These are phyloP conservation scores for Pseudophaeomoniella oleicola DNA, from an alignment of 2,329 filamentous ascomycete species.

Conservation along the genomic window DNA sequence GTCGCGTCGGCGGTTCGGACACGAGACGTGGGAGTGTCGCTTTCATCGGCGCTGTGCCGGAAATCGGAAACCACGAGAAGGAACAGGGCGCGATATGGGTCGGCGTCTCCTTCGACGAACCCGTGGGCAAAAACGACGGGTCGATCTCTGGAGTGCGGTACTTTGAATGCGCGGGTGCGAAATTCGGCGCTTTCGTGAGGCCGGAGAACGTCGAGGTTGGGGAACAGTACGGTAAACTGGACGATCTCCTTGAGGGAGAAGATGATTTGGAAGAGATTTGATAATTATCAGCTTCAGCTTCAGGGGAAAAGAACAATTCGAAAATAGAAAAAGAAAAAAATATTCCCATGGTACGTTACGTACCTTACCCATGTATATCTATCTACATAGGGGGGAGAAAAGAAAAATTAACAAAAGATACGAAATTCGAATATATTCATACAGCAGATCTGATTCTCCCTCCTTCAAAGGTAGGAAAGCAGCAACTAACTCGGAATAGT, in stretches of 20 bases:
- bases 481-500: no score
- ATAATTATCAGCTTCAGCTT: no score
- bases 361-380: no score
- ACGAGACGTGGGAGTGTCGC: slow-evolving; percentile 46
- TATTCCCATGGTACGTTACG: no score
- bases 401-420: no score
- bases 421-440: no score
- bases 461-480: no score
- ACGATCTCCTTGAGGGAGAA: slow-evolving; percentile 37
- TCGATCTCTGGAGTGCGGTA: slow-evolving; percentile 35
- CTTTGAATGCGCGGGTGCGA: slow-evolving; percentile 37
- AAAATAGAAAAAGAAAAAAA: no score
- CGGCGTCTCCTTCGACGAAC: slow-evolving; percentile 47
- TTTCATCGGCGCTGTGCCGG: slow-evolving; percentile 5
- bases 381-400: no score
- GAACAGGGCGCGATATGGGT: slow-evolving; percentile 30
- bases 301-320: no score
- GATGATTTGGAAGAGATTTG: slow-evolving; percentile 41
- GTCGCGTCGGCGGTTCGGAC: slow-evolving; percentile 53
- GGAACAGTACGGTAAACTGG: slow-evolving; percentile 37
- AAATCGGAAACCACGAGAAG: slow-evolving; percentile 3
- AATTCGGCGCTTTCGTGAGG: slow-evolving; percentile 44
- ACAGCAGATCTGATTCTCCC: no score
- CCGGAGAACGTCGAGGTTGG: slow-evolving; percentile 49
- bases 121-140: slow-evolving; percentile 51